A percentile compares a stretch with the other conserved stretches of the same genome.
Conservation (phyloP, 768 basidiomycete species). For the Termitomyces sp. region DNA sequence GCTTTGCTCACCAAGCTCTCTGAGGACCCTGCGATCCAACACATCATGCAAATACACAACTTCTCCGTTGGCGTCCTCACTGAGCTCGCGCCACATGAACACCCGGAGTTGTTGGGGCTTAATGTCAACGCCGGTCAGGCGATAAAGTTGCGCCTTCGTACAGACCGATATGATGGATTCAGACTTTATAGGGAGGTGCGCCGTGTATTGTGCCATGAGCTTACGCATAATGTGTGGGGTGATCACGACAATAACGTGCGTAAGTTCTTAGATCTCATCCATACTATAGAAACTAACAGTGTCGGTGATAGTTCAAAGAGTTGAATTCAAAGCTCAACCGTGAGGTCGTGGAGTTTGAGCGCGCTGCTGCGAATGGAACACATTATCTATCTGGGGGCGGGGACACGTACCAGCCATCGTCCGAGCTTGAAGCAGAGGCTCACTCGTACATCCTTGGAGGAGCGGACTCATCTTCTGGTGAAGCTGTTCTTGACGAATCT, state of each 20-base stretch:
- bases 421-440: constrained; percentile 55
- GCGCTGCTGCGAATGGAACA: constrained; percentile 44
- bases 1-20: constrained; percentile 54
- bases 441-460: constrained; percentile 50
- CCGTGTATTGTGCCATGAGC: constrained; percentile 71
- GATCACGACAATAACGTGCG: constrained; percentile 73
- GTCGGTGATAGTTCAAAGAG: constrained; percentile 56
- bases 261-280: constrained; percentile 2
- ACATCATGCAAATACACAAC: constrained; percentile 68
- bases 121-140: constrained; percentile 59
- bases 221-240: constrained; percentile 71
- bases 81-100: constrained; percentile 76
- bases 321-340: constrained; percentile 72
- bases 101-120: constrained; percentile 64
- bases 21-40: constrained; percentile 65
- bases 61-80: constrained; percentile 68
- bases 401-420: constrained; percentile 49
- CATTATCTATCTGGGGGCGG: constrained; percentile 43
- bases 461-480: constrained; percentile 10
- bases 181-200: constrained; percentile 60
- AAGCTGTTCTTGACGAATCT: constrained; percentile 33
- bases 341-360: constrained; percentile 69
- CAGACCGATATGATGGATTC: constrained; percentile 71
- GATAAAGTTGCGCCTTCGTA: constrained; percentile 68
- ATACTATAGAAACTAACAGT: neutral